These are phyloP conservation scores for Backusella macrospora DNA, from an alignment of 192 early-diverging fungal species.

Conservation along the genomic window DNA sequence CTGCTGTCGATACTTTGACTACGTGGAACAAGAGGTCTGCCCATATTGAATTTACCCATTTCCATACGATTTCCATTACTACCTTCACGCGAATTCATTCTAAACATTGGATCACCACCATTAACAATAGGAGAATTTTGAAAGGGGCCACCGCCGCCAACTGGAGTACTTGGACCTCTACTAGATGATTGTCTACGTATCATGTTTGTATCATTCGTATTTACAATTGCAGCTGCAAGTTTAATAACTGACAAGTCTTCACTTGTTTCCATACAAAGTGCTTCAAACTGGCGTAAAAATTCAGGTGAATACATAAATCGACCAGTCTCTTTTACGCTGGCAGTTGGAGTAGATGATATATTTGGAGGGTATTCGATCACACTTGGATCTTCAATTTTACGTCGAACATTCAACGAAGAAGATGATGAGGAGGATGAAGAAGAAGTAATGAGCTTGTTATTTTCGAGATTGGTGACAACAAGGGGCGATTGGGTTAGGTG, in stretches of 20 bases:
- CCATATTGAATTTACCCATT: constrained; percentile 46
- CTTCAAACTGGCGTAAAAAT: constrained; percentile 82
- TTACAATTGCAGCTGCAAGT: constrained; percentile 40
- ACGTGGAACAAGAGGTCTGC: constrained; percentile 47
- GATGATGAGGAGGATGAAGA: neutral
- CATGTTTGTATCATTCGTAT: neutral
- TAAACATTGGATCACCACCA: constrained; percentile 35
- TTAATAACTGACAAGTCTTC: constrained; percentile 54
- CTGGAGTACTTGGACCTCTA: constrained; percentile 15
- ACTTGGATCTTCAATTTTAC: constrained; percentile 48
- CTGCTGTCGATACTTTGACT: constrained; percentile 24
- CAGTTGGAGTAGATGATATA: constrained; percentile 52
- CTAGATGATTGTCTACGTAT: constrained; percentile 33
- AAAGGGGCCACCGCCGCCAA: neutral
- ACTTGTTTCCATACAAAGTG: constrained; percentile 65
- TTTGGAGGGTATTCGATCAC: constrained; percentile 48
- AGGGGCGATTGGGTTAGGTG: neutral
- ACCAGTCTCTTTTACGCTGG: constrained; percentile 47
- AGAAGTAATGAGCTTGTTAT: neutral
- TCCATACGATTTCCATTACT: constrained; percentile 20
- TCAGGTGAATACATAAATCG: constrained; percentile 70
- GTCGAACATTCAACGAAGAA: neutral
- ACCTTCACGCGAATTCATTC: constrained; percentile 30
- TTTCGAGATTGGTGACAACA: neutral
- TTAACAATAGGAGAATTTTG: neutral